Conservation (phyloP, 306 rosid genomes). For the Cucumis melo region DNA sequence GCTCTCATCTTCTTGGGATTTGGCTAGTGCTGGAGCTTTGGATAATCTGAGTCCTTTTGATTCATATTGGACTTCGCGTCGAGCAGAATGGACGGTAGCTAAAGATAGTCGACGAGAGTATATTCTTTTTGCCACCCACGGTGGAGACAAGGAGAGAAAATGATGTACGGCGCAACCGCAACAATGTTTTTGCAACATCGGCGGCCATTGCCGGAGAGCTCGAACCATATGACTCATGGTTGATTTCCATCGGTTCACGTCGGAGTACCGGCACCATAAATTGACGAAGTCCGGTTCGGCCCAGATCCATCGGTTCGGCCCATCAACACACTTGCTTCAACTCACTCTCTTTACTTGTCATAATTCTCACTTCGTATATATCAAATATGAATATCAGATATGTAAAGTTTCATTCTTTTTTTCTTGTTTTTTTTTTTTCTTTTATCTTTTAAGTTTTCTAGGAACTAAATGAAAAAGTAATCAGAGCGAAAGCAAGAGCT, state of each 20-base stretch:
- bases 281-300: background rate
- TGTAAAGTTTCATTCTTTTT: too few species aligned
- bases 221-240: constrained; percentile 36
- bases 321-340: background rate
- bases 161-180: constrained; percentile 11
- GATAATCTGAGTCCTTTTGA: constrained; percentile 30
- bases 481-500: too few species aligned
- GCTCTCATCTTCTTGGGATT: constrained; percentile 5
- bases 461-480: too few species aligned
- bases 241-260: background rate
- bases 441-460: too few species aligned
- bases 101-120: constrained; percentile 12
- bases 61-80: constrained; percentile 18
- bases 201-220: constrained; percentile 48
- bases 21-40: constrained; percentile 15
- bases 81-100: constrained; percentile 22
- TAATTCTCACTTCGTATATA: too few species aligned
- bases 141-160: constrained; percentile 11
- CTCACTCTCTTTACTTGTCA: too few species aligned
- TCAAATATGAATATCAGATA: too few species aligned
- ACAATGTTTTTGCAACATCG: constrained; percentile 24
- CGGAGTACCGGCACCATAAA: background rate
- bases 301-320: background rate
- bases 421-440: too few species aligned
- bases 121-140: constrained; percentile 7